Evolutionary conservation across 139 green algal genomes (phyloP).

Genomic region (Closterium sp.): DNA sequence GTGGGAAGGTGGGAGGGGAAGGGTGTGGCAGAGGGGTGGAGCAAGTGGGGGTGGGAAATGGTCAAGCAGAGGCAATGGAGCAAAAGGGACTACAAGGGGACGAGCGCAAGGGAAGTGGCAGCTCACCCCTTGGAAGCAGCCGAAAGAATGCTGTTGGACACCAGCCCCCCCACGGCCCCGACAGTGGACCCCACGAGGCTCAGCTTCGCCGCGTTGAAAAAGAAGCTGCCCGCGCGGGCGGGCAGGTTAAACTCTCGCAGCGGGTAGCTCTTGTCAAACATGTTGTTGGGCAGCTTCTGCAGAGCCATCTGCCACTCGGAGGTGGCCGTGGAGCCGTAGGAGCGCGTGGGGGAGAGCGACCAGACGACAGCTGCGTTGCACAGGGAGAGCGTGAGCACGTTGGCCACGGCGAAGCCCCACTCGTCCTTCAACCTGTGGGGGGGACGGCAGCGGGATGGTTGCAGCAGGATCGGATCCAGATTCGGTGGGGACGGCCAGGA

Average conservation of each 20-base stretch:
- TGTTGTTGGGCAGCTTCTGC: conserved; percentile 71
- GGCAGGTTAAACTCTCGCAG: conserved; percentile 71
- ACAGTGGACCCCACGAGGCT: conserved; percentile 73
- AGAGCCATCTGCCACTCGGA: conserved; percentile 83
- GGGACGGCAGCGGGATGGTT: too few species aligned
- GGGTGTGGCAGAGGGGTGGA: too few species aligned
- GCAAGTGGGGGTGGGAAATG: neutral
- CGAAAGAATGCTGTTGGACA: neutral
- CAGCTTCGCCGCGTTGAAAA: conserved; percentile 82
- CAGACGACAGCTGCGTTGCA: conserved; percentile 84
- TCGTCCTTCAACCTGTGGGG: conserved; percentile 66
- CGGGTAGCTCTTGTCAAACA: conserved; percentile 78
- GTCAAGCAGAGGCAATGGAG: neutral
- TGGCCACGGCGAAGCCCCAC: conserved; percentile 84
- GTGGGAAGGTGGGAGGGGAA: neutral
- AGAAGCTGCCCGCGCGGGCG: conserved; percentile 68
- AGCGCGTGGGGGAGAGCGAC: conserved; percentile 78
- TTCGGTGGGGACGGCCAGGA: too few species aligned
- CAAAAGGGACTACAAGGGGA: neutral
- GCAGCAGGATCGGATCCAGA: too few species aligned
- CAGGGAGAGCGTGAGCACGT: conserved; percentile 74
- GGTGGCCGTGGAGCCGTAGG: conserved; percentile 68
- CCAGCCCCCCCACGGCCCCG: conserved; percentile 54
- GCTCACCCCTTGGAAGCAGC: neutral
- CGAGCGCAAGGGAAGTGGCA: too few species aligned